phyloP scores from a whole-genome alignment of 1,284 basidiomycete genomes.

The Trichosporon faecale region DNA sequence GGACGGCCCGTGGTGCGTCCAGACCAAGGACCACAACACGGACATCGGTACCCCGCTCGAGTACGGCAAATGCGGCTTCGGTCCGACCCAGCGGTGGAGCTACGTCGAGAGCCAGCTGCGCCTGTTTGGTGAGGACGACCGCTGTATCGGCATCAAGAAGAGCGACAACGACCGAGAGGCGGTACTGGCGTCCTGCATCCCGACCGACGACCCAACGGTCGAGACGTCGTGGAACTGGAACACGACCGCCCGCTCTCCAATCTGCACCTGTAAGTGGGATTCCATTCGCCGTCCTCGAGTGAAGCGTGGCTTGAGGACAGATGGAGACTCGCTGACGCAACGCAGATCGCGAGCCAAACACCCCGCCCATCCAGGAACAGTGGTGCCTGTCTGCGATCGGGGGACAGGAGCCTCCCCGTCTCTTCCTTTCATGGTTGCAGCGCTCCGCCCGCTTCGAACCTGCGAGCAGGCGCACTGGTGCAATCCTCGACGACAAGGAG shows the following conservation, averaged over 20 bases:
- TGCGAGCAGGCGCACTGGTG: neutral
- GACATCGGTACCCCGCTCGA: neutral
- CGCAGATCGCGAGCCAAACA: neutral
- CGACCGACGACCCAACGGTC: neutral
- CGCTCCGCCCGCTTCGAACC: neutral
- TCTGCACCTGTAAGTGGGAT: neutral
- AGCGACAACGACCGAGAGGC: neutral
- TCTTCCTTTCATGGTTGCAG: conserved; percentile 2
- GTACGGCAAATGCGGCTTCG: neutral
- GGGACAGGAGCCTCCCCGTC: neutral
- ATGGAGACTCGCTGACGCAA: neutral
- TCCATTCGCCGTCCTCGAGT: too few relatives aligned
- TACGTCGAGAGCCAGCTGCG: neutral
- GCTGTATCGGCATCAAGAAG: neutral
- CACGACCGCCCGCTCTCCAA: too few relatives aligned
- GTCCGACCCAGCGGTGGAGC: neutral
- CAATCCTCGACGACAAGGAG: neutral
- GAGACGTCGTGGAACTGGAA: neutral
- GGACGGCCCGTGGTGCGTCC: neutral
- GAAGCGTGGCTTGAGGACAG: neutral
- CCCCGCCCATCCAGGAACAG: neutral
- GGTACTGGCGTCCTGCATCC: neutral
- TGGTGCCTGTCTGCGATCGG: neutral
- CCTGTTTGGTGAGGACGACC: neutral
- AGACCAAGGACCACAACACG: neutral